phyloP scores from a whole-genome alignment of 495 filamentous ascomycete species.

The Pseudoneurospora amorphoporcata region DNA sequence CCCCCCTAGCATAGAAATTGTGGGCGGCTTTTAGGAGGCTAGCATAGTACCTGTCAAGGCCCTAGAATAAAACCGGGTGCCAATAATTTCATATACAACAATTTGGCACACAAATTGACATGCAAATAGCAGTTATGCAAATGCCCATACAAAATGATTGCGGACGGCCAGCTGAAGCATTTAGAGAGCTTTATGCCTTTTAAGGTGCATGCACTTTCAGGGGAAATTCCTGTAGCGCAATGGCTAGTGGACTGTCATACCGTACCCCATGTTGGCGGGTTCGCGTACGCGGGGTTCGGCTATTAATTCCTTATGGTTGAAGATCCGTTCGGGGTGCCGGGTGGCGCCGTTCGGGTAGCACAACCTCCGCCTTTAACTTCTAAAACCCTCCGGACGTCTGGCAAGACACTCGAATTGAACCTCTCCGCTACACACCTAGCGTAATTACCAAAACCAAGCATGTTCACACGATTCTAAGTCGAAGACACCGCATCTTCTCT shows the following conservation, averaged over 20 bases:
- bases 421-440: neutral
- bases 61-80: no score
- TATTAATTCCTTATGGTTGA: neutral
- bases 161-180: no score
- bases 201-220: no score
- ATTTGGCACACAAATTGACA: no score
- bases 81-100: no score
- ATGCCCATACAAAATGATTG: no score
- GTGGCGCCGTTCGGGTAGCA: neutral
- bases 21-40: no score
- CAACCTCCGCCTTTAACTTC: neutral
- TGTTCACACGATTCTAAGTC: neutral
- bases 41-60: no score
- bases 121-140: no score
- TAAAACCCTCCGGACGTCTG: neutral
- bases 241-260: neutral
- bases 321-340: neutral
- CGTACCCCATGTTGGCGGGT: neutral
- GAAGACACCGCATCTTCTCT: neutral
- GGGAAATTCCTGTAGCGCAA: neutral
- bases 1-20: no score
- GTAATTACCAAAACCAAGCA: neutral
- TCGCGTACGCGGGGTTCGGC: neutral
- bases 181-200: no score
- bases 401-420: neutral